Percentiles rank a stretch among this genome's conserved stretches.
phyloP scores from a whole-genome alignment of 768 basidiomycete genomes.

The Imleria badia region DNA sequence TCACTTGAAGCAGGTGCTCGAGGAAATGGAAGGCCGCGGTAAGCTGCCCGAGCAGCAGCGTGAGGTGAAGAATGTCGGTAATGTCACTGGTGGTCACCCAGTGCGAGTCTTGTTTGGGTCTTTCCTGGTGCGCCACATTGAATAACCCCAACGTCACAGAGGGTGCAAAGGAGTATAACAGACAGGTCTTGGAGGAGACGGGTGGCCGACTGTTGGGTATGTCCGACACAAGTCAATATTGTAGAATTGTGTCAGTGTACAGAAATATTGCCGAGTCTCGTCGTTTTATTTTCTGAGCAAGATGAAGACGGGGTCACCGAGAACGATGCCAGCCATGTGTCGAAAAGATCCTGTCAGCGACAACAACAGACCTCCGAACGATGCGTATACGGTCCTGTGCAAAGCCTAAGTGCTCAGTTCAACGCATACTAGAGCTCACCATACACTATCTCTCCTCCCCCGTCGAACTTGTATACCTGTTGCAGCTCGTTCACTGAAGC shows the following conservation, averaged over 20 bases:
- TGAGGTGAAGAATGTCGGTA: constrained; percentile 12
- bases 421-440: not conserved
- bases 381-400: constrained; percentile 87
- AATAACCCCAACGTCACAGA: constrained; percentile 25
- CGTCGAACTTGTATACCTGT: constrained; percentile 96
- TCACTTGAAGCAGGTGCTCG: constrained; percentile 24
- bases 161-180: constrained; percentile 26
- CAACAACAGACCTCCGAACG: constrained; percentile 94
- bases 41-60: constrained; percentile 16
- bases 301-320: constrained; percentile 91
- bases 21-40: constrained; percentile 18
- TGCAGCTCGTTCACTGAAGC: constrained; percentile 10
- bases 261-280: not conserved
- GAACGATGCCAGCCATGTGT: constrained; percentile 87
- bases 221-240: not conserved
- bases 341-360: constrained; percentile 90
- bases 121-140: constrained; percentile 7
- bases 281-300: constrained; percentile 70
- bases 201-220: not conserved
- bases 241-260: constrained; percentile 9
- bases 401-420: not conserved
- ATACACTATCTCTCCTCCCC: constrained; percentile 83
- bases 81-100: constrained; percentile 19
- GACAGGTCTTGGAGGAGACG: constrained; percentile 5
- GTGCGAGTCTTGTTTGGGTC: too few relatives aligned